Evolutionary conservation across 495 filamentous ascomycete species (phyloP).

Genomic region (Hyaloscypha hepaticicola): DNA sequence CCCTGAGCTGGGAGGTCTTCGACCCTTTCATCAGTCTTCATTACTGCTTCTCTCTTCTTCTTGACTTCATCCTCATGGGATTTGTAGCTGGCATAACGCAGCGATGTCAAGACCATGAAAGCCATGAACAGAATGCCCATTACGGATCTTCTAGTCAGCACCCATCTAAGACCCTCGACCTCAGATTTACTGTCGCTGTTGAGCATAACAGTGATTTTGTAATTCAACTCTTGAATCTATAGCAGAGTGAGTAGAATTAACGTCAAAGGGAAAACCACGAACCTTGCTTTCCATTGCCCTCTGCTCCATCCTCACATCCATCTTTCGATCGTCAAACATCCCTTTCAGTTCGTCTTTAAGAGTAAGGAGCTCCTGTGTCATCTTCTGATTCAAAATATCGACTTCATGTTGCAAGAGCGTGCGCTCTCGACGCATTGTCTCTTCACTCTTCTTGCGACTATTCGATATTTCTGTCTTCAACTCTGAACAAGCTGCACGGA

Average conservation of each 20-base stretch:
- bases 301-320: slow-evolving; percentile 84
- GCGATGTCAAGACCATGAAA: slow-evolving; percentile 48
- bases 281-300: slow-evolving; percentile 73
- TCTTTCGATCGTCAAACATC: slow-evolving; percentile 95
- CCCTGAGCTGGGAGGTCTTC: slow-evolving; percentile 26
- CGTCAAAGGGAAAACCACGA: slow-evolving; percentile 28
- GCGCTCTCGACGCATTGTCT: slow-evolving; percentile 74
- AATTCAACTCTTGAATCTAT: slow-evolving; percentile 87
- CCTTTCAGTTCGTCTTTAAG: slow-evolving; percentile 90
- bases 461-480: slow-evolving; percentile 77
- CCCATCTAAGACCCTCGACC: slow-evolving; percentile 88
- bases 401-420: slow-evolving; percentile 86
- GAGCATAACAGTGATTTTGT: slow-evolving; percentile 85
- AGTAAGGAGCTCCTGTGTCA: slow-evolving; percentile 74
- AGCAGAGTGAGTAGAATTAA: slow-evolving; percentile 25
- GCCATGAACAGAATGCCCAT: slow-evolving; percentile 70
- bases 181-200: slow-evolving; percentile 86
- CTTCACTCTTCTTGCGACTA: slow-evolving; percentile 57
- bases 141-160: slow-evolving; percentile 81
- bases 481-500: slow-evolving; percentile 91
- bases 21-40: slow-evolving; percentile 17
- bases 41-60: slow-evolving; percentile 31
- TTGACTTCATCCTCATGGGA: slow-evolving; percentile 39
- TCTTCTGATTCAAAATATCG: slow-evolving; percentile 82
- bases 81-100: slow-evolving; percentile 38